Conservation (phyloP, 2,329 filamentous ascomycete species). For the Trichoderma sp. region DNA sequence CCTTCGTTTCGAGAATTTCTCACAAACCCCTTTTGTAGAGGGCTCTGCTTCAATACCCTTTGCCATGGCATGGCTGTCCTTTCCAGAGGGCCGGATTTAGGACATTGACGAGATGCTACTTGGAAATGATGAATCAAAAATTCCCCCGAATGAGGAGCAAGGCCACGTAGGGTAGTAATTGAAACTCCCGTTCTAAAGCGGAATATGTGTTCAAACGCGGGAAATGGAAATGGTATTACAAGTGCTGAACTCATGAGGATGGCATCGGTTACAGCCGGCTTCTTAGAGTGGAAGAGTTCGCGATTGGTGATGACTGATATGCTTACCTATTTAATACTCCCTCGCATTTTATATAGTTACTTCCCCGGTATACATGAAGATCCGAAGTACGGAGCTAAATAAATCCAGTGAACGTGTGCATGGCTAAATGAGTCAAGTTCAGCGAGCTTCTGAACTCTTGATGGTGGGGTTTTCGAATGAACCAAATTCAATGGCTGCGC, state of each 20-base stretch:
- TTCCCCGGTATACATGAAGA: background rate
- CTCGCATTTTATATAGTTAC: background rate
- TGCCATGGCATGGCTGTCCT: background rate
- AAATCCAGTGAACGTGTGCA: background rate
- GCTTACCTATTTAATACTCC: background rate
- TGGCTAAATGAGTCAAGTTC: background rate
- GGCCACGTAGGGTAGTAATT: background rate
- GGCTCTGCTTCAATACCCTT: background rate
- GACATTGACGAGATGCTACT: background rate
- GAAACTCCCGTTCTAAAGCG: background rate
- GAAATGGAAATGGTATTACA: background rate
- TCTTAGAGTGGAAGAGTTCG: background rate
- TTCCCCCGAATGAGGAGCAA: background rate
- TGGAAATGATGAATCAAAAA: background rate
- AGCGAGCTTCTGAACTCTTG: background rate
- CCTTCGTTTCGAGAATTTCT: background rate
- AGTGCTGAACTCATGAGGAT: background rate
- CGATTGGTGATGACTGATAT: background rate
- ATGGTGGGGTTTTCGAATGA: background rate
- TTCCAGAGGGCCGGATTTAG: background rate
- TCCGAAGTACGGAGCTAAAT: background rate
- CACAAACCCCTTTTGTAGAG: background rate
- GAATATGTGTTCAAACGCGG: background rate
- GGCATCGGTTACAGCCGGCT: background rate
- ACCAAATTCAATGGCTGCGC: background rate